These are phyloP conservation scores for Phoenix dactylifera DNA, from an alignment of 176 grass and related monocot genomes.

Conservation along the genomic window DNA sequence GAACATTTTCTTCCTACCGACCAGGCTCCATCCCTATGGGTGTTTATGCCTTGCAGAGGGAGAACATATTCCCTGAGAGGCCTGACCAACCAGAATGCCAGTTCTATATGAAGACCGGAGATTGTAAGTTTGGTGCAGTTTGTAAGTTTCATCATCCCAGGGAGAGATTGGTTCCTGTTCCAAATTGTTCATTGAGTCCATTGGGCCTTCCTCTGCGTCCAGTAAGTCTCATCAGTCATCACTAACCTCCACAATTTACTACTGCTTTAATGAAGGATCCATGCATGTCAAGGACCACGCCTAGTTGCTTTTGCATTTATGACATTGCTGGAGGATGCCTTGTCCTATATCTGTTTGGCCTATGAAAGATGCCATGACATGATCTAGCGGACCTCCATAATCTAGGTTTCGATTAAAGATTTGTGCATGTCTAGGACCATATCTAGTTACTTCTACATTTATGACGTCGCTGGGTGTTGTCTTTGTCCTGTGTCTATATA, in stretches of 20 bases:
- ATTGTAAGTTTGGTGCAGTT: slow-evolving; percentile 86
- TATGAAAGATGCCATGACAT: no score
- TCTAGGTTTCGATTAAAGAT: no score
- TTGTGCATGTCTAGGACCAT: no score
- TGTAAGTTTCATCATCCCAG: slow-evolving; percentile 94
- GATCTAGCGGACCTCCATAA: no score
- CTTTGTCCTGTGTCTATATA: no score
- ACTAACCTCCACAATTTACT: not conserved
- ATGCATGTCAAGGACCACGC: no score
- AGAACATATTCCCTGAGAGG: slow-evolving; percentile 85
- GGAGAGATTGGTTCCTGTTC: slow-evolving; percentile 59
- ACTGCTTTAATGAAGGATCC: no score
- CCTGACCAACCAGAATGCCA: slow-evolving; percentile 88
- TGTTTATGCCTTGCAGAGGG: slow-evolving; percentile 63
- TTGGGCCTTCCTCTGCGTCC: slow-evolving; percentile 63
- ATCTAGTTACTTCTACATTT: no score
- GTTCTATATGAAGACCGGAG: slow-evolving; percentile 96
- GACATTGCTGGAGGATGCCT: no score
- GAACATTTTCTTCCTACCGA: slow-evolving; percentile 64
- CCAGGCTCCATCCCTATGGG: slow-evolving; percentile 55
- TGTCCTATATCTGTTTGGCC: no score
- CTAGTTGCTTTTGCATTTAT: no score
- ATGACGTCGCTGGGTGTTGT: no score
- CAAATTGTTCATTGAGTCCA: slow-evolving; percentile 61
- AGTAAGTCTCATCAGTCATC: slow-evolving; percentile 35